Base-by-base conservation (phyloP, 192 early-diverging fungal genomes). In the Coemansia sp. region DNA sequence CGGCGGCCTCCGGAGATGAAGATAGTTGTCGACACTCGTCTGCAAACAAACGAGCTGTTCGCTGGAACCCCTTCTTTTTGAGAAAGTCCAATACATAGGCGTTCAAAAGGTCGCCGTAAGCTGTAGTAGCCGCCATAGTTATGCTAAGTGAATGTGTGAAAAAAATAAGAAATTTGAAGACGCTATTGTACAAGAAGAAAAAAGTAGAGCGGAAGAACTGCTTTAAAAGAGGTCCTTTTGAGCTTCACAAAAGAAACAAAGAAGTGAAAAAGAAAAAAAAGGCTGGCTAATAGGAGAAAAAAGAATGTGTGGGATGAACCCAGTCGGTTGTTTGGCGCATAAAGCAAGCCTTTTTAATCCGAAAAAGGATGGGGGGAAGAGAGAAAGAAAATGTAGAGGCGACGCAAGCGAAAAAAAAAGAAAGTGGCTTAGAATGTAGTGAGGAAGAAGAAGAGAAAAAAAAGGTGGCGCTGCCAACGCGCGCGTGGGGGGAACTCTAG, bases 51-150 rank as follows among this genome's bases (percentile, higher is more conserved):
- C 72, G 62, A 2, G 75, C 75, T 1, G 80, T 71, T 25, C 66
- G 62, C 29, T 67, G 45, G 32, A 67, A 78, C 32, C 81, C 76
- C 37, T 46, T 64, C 61, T 75, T 75, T 55, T 70, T 75, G 38
- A 83, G 57, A 62, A 61, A 83, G 53, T 83, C 81, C 36, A 75
- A 78, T 32, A 83, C 53, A 48, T 83, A 83, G 19, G 76, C 76
- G 70, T 77, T 78, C 42, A 83, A 51, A 12, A 76, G 37, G 39
- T 68, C 59, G 59, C 59, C 29, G 21, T 61, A 39, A 6, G 19
- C 36, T 37, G 34, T 12, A 10, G 34, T 61, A 5, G 34, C 19
- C 17, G 36, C 59, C 59, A 61, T 61, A 17, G 48, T 32, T 44
- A 37, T 36, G 27, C 48, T 5, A 25, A 27, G 62, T 48, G 29